A percentile compares a stretch with the other conserved stretches of the same genome.
These are phyloP conservation scores for Gossypium schwendimanii DNA, from an alignment of 441 rosid species.

Conservation along the genomic window DNA sequence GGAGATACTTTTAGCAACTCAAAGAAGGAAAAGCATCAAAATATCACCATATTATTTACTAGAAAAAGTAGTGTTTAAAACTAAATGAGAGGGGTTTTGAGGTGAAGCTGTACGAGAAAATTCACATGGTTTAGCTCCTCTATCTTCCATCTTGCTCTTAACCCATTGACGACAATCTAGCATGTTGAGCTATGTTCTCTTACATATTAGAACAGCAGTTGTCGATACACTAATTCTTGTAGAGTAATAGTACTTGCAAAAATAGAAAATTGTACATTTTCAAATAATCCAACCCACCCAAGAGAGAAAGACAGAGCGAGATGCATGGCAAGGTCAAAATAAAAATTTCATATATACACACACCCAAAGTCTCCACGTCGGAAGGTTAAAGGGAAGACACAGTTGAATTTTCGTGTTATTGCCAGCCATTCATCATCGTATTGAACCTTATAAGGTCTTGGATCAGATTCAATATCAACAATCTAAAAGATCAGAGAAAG, in stretches of 20 bases:
- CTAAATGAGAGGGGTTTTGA: slow-evolving; percentile 40
- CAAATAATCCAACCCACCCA: background rate
- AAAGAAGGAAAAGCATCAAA: background rate
- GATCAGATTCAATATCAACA: slow-evolving; percentile 69
- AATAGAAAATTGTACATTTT: background rate
- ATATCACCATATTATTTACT: slow-evolving; percentile 5
- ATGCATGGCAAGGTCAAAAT: background rate
- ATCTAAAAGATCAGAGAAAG: slow-evolving; percentile 37
- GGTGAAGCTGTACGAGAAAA: slow-evolving; percentile 58
- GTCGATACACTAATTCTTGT: background rate
- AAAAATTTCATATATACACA: slow-evolving; percentile 11
- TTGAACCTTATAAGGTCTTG: slow-evolving; percentile 65
- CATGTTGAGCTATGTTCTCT: slow-evolving; percentile 39
- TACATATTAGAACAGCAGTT: slow-evolving; percentile 17
- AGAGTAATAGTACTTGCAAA: background rate
- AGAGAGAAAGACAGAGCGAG: background rate
- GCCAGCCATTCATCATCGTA: slow-evolving; percentile 92
- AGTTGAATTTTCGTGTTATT: slow-evolving; percentile 55
- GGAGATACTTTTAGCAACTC: background rate
- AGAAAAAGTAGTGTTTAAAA: slow-evolving; percentile 25
- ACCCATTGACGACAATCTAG: slow-evolving; percentile 66
- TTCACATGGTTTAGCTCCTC: slow-evolving; percentile 62
- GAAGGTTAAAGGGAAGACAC: slow-evolving; percentile 53
- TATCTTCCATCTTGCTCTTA: slow-evolving; percentile 50
- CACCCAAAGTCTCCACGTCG: slow-evolving; percentile 50